Conservation (phyloP, 2,329 filamentous ascomycete genomes). For the Penicillium sp. region DNA sequence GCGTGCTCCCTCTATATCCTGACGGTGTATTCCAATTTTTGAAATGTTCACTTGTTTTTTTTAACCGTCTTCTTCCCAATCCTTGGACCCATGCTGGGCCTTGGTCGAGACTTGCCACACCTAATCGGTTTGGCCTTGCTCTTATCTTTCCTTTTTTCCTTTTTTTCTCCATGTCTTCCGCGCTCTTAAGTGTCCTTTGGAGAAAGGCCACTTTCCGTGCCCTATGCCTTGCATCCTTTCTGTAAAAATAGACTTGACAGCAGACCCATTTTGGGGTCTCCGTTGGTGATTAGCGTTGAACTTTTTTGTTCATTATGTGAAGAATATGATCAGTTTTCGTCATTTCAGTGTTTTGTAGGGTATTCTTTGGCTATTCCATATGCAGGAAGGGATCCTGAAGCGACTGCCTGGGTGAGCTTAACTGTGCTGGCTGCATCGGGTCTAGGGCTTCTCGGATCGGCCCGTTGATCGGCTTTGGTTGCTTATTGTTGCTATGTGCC, state of each 20-base stretch:
- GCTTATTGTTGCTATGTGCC: not conserved
- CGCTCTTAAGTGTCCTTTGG: conserved; percentile 8
- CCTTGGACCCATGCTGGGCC: not conserved
- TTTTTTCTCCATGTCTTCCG: conserved; percentile 10
- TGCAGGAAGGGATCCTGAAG: not conserved
- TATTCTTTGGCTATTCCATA: not conserved
- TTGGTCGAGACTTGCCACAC: not conserved
- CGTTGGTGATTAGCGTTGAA: conserved; percentile 40
- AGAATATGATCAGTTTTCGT: conserved; percentile 35
- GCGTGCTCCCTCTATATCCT: conserved; percentile 29
- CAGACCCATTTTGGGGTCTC: conserved; percentile 27
- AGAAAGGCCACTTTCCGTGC: conserved; percentile 11
- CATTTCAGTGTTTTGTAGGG: not conserved
- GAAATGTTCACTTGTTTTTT: conserved; percentile 10
- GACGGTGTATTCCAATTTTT: conserved; percentile 14
- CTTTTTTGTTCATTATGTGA: conserved; percentile 33
- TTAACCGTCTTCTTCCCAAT: conserved; percentile 13
- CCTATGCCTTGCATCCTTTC: conserved; percentile 29
- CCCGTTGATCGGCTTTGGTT: conserved; percentile 7
- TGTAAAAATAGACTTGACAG: conserved; percentile 42
- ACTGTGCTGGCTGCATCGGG: conserved; percentile 10
- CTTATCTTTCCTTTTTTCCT: conserved; percentile 13
- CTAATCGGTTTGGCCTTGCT: conserved; percentile 5
- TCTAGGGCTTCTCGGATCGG: conserved; percentile 10
- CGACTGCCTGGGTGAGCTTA: not conserved